phyloP scores from a whole-genome alignment of 2,329 filamentous ascomycete species.

The Parastagonospora nodorum region DNA sequence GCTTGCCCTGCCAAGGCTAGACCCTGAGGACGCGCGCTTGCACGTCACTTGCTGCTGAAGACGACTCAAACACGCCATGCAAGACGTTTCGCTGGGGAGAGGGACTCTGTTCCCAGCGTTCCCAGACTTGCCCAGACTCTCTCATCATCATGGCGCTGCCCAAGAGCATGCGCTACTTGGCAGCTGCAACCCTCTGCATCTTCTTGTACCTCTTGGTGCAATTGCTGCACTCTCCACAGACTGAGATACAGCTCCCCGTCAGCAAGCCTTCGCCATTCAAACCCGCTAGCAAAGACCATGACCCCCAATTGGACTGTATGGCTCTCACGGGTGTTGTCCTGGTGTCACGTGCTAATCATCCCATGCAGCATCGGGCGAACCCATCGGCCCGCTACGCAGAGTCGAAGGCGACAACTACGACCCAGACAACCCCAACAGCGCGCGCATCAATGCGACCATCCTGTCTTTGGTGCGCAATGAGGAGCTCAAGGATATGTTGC shows the following conservation, averaged over 20 bases:
- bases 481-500: slow-evolving; percentile 81
- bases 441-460: slow-evolving; percentile 91
- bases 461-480: slow-evolving; percentile 91
- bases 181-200: slow-evolving; percentile 70
- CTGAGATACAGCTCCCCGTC: slow-evolving; percentile 44
- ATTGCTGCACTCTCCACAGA: slow-evolving; percentile 66
- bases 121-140: neutral
- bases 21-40: neutral
- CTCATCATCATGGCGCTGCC: slow-evolving; percentile 75
- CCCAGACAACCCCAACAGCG: slow-evolving; percentile 73
- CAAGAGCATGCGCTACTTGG: slow-evolving; percentile 80
- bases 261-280: slow-evolving; percentile 27
- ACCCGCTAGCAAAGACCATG: slow-evolving; percentile 69
- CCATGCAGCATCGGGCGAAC: slow-evolving; percentile 76
- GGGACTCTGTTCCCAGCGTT: slow-evolving; percentile 6
- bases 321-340: neutral
- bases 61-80: neutral
- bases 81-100: neutral
- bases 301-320: slow-evolving; percentile 88
- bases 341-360: neutral
- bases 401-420: slow-evolving; percentile 74
- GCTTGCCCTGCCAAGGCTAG: slow-evolving; percentile 9
- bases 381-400: slow-evolving; percentile 74
- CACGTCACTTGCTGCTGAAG: slow-evolving; percentile 7
- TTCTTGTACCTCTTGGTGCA: slow-evolving; percentile 81